A percentile compares a stretch with the other conserved stretches of the same genome.
Evolutionary conservation across 768 basidiomycete genomes (phyloP).

Genomic region (Tubosaeta sp.): DNA sequence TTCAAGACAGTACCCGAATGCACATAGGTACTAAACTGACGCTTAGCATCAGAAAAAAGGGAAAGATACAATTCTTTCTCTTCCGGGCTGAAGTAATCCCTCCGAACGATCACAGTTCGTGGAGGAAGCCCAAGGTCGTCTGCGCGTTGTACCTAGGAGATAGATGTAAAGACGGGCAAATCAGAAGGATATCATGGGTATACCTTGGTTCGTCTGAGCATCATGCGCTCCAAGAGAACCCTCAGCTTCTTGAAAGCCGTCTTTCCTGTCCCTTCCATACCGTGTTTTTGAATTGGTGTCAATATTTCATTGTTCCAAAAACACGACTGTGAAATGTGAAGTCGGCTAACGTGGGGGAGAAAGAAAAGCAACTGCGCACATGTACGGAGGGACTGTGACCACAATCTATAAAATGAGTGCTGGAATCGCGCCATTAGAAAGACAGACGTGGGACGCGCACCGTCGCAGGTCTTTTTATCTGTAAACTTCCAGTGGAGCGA

Average conservation of each 20-base stretch:
- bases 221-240: conserved; percentile 87
- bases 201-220: conserved; percentile 89
- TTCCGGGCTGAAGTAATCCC: conserved; percentile 93
- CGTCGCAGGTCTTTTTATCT: conserved; percentile 79
- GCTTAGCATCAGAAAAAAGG: conserved; percentile 87
- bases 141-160: conserved; percentile 75
- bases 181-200: background rate
- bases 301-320: conserved; percentile 97
- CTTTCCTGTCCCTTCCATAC: conserved; percentile 74
- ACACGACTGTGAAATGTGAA: conserved; percentile 56
- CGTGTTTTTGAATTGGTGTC: conserved; percentile 91
- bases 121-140: conserved; percentile 97
- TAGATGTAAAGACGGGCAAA: background rate
- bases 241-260: conserved; percentile 90
- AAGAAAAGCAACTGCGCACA: conserved; percentile 34
- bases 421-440: background rate
- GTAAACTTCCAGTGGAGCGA: conserved; percentile 92
- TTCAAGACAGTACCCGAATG: conserved; percentile 88
- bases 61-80: conserved; percentile 94
- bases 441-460: conserved; percentile 36
- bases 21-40: conserved; percentile 89
- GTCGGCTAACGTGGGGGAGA: conserved; percentile 9
- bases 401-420: conserved; percentile 51
- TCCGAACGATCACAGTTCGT: conserved; percentile 79
- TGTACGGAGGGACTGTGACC: conserved; percentile 85